Conservation (phyloP, 2,329 filamentous ascomycete species). For the Cryphonectria carpinicola region DNA sequence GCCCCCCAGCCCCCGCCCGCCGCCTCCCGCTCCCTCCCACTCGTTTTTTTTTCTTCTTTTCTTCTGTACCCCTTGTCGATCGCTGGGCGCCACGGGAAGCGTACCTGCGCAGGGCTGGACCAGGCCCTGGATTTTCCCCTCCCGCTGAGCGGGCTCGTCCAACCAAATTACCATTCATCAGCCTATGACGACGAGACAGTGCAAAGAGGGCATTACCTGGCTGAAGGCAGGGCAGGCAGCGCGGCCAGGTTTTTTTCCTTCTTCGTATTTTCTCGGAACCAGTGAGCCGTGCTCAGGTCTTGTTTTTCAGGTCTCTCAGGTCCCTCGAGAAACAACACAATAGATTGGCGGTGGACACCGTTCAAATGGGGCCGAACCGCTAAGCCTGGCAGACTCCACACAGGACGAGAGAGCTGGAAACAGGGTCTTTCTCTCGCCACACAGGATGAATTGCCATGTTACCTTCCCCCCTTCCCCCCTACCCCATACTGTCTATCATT, state of each 20-base stretch:
- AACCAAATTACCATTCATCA: neutral
- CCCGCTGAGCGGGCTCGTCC: neutral
- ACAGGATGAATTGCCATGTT: neutral
- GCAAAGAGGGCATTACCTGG: neutral
- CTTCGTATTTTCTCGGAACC: neutral
- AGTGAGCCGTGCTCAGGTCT: neutral
- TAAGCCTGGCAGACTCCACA: conserved; percentile 10
- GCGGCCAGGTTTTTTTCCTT: neutral
- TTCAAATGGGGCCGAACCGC: neutral
- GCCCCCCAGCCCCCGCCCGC: too few relatives aligned
- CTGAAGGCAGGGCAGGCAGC: neutral
- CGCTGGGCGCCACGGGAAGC: neutral
- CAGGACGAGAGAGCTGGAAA: neutral
- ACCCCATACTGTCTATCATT: neutral
- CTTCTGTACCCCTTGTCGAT: conserved; percentile 4
- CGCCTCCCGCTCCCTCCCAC: too few relatives aligned
- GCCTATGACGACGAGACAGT: neutral
- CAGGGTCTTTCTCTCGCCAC: neutral
- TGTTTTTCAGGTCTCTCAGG: neutral
- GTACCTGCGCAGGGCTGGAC: conserved; percentile 16
- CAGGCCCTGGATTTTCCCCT: neutral
- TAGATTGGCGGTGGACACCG: conserved; percentile 9
- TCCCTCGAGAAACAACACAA: conserved; percentile 3
- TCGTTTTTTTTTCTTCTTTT: too few relatives aligned
- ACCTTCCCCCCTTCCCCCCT: neutral